Evolutionary conservation across 2,329 filamentous ascomycete species (phyloP).

Genomic region (Nemania abortiva): DNA sequence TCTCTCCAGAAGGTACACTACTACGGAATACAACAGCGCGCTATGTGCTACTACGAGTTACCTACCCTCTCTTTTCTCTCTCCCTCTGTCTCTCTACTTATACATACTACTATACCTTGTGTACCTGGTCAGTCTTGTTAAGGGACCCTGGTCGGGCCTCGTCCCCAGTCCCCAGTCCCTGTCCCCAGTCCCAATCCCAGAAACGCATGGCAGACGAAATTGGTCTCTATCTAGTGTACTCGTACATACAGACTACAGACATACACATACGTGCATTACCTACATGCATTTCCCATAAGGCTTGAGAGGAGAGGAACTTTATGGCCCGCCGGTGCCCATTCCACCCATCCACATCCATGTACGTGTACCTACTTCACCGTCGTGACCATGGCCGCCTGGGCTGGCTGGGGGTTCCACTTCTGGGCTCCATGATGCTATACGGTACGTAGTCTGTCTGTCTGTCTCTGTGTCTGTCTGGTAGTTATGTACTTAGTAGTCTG

Average conservation of each 20-base stretch:
- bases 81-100: too few species aligned
- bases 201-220: constrained; percentile 41
- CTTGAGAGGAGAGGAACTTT: constrained; percentile 39
- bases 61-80: too few species aligned
- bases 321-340: constrained; percentile 43
- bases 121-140: constrained; percentile 34
- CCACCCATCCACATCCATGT: constrained; percentile 47
- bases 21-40: not conserved
- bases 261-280: constrained; percentile 26
- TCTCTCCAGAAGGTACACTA: too few species aligned
- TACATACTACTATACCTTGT: too few species aligned
- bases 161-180: constrained; percentile 20
- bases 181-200: constrained; percentile 40
- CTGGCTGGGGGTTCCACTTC: constrained; percentile 47
- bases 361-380: constrained; percentile 37
- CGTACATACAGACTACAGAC: constrained; percentile 26
- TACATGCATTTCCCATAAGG: constrained; percentile 45
- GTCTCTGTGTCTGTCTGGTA: too few species aligned
- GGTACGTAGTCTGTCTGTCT: constrained; percentile 34
- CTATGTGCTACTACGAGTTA: constrained; percentile 7
- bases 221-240: constrained; percentile 27
- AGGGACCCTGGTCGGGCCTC: constrained; percentile 20
- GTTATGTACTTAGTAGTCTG: too few species aligned
- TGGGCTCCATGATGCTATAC: constrained; percentile 43
- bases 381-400: constrained; percentile 39